These are phyloP conservation scores for Starmerella asiatica DNA, from an alignment of 805 yeast species.

Conservation along the genomic window DNA sequence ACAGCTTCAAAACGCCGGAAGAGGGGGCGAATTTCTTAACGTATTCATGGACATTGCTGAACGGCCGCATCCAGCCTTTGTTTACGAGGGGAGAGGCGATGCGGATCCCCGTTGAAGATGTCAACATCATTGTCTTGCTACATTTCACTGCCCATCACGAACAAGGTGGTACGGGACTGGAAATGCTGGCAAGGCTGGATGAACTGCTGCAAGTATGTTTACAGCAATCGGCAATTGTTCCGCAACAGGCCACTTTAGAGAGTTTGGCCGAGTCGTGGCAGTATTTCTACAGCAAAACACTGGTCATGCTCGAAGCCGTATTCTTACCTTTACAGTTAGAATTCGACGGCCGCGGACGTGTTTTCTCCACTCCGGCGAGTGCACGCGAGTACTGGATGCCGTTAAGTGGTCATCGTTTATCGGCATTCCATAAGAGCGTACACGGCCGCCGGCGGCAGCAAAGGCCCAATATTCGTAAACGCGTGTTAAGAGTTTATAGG, in stretches of 20 bases:
- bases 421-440: not conserved
- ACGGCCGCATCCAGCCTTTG: constrained; percentile 33
- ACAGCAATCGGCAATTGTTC: constrained; percentile 19
- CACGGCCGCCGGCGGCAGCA: constrained; percentile 10
- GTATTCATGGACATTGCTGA: constrained; percentile 38
- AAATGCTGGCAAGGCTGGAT: constrained; percentile 34
- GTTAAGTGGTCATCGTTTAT: constrained; percentile 12
- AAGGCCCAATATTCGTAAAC: constrained; percentile 19
- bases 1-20: constrained; percentile 24
- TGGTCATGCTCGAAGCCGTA: constrained; percentile 47
- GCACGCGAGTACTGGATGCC: constrained; percentile 29
- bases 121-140: constrained; percentile 36
- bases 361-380: constrained; percentile 27
- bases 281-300: constrained; percentile 39
- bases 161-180: constrained; percentile 28
- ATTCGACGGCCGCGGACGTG: constrained; percentile 34
- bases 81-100: constrained; percentile 35
- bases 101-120: constrained; percentile 44
- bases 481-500: constrained; percentile 27
- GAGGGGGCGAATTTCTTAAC: constrained; percentile 31
- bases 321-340: constrained; percentile 47
- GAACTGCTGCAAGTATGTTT: constrained; percentile 37
- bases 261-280: constrained; percentile 39
- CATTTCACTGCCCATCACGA: constrained; percentile 31
- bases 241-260: constrained; percentile 18